Conservation (phyloP, 768 basidiomycete species). For the Suillus subalutaceus region DNA sequence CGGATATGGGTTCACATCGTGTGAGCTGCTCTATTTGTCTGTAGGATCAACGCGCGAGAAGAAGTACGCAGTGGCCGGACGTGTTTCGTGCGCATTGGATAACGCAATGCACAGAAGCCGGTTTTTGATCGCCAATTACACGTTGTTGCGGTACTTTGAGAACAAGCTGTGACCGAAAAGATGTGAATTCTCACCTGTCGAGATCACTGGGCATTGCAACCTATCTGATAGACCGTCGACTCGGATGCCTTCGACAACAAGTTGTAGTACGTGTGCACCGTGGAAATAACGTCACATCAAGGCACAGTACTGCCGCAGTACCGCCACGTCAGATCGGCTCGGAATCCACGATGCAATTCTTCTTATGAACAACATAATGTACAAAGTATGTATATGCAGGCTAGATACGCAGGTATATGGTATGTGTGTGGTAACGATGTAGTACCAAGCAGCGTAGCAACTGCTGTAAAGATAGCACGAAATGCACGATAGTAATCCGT, state of each 20-base stretch:
- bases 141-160: conserved; percentile 5
- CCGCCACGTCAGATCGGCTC: conserved; percentile 11
- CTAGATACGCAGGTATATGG: conserved; percentile 14
- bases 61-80: conserved; percentile 8
- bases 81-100: conserved; percentile 10
- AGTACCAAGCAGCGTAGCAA: not conserved
- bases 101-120: conserved; percentile 24
- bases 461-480: conserved; percentile 4
- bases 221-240: conserved; percentile 17
- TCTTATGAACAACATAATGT: conserved; percentile 13
- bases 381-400: conserved; percentile 13
- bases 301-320: not conserved
- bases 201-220: conserved; percentile 54
- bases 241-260: conserved; percentile 10
- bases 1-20: conserved; percentile 93
- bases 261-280: conserved; percentile 12
- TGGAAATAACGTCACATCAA: conserved; percentile 1
- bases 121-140: conserved; percentile 11
- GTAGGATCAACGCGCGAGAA: conserved; percentile 18
- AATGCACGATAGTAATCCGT: conserved; percentile 11
- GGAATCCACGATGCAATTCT: conserved; percentile 7
- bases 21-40: conserved; percentile 95
- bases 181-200: conserved; percentile 50
- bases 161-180: conserved; percentile 25
- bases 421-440: conserved; percentile 13